These are phyloP conservation scores for Aspergillus bombycis DNA, from an alignment of 2,329 filamentous ascomycete genomes.

Conservation along the genomic window DNA sequence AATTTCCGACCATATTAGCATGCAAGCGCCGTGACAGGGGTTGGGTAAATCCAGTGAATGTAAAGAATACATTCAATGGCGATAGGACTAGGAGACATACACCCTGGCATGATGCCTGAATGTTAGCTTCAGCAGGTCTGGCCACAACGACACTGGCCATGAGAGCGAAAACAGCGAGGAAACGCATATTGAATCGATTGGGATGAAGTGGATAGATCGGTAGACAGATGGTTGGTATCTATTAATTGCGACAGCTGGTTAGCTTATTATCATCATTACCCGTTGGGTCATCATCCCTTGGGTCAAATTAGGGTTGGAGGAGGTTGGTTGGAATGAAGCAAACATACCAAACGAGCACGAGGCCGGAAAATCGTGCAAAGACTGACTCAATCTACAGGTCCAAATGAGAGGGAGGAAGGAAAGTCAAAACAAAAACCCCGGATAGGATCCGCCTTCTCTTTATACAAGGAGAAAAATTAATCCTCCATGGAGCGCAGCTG, in stretches of 20 bases:
- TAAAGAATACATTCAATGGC: background rate
- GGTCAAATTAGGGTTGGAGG: constrained; percentile 1
- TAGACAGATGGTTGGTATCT: background rate
- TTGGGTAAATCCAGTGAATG: background rate
- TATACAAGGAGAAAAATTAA: constrained; percentile 5
- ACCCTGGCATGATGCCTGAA: constrained; percentile 9
- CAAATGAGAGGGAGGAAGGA: background rate
- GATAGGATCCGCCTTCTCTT: background rate
- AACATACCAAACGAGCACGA: constrained; percentile 5
- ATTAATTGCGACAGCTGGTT: background rate
- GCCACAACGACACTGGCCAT: constrained; percentile 11
- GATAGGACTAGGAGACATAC: constrained; percentile 6
- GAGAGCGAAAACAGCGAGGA: constrained; percentile 15
- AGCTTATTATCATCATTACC: background rate
- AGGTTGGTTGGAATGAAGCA: background rate
- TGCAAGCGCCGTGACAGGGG: background rate
- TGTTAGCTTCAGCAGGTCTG: constrained; percentile 9
- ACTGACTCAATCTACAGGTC: background rate
- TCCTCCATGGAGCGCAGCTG: background rate
- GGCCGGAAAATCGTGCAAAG: background rate
- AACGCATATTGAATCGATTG: constrained; percentile 14
- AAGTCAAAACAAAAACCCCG: background rate
- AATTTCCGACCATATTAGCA: background rate
- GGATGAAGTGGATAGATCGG: background rate
- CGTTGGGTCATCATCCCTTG: background rate